Base-by-base conservation (phyloP, 225 moss, liverwort and hornwort species). In the Sphagnum tenellum region DNA sequence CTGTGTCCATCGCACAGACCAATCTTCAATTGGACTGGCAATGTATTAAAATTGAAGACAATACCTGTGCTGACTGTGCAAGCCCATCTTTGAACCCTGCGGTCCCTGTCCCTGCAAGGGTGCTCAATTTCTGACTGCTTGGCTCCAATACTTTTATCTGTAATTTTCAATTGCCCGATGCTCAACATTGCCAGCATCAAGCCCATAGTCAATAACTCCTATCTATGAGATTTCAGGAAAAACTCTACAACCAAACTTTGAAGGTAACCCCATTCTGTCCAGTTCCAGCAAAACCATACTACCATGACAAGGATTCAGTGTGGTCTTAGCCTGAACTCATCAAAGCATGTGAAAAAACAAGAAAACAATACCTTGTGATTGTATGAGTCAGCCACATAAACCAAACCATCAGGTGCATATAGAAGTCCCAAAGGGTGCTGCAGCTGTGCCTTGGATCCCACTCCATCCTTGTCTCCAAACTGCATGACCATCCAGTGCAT, bases 361-460 rank as follows among this genome's bases (percentile, higher is more conserved):
- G 9, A 6, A 52, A 52, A 69, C 54, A 51, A 51, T 69, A 85
- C 95, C 92, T 98, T 98, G 68, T 98, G 96, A 44, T 98, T 98
- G n/a, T 98, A 98, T 5, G 96, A 98, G 71, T 98, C 96, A 64
- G 96, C 90, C 68, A 98, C 73, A 49, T 92, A 98, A 55, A 92
- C 82, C 12, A 90, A 66, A 51, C 90, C 90, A 48, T 86, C 78
- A 49, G 82, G 62, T 13, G 88, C 88, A 57, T 74, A 69, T 49
- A 98, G 63, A 68, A 98, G 88, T 52, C 90, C 96, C 49, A 98
- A 64, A 53, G 96, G 96, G 78, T 98, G 96, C 78, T 98, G 96
- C 66, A 98, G 67, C 12, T 72, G 70, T 7, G 85, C 96, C 44
- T 85, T 89, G 44, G 86, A 83, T 59, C 90, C 92, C 53, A 79